phyloP scores from a whole-genome alignment of 2,329 filamentous ascomycete genomes.

The Phyllosticta citrichinensis region DNA sequence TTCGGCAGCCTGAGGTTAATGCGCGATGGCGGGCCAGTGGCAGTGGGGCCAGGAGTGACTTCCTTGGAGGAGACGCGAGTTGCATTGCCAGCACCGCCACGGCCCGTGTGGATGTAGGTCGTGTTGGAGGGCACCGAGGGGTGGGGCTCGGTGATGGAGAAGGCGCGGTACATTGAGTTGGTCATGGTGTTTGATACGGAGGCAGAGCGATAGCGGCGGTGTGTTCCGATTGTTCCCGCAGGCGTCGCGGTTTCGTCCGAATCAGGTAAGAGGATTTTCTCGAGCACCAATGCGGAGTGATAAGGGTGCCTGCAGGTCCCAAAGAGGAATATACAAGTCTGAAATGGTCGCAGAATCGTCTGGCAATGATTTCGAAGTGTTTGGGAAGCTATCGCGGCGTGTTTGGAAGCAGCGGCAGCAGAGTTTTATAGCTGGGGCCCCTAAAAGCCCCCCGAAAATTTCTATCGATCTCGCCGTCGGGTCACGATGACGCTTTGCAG shows the following conservation, averaged over 20 bases:
- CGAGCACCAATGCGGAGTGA: background rate
- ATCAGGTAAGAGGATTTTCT: constrained; percentile 2
- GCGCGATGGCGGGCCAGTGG: constrained; percentile 39
- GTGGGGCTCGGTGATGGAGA: constrained; percentile 52
- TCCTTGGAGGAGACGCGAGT: constrained; percentile 45
- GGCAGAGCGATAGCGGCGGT: background rate
- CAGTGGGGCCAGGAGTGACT: constrained; percentile 38
- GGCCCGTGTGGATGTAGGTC: constrained; percentile 41
- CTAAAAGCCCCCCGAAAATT: constrained; percentile 3
- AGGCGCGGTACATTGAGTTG: constrained; percentile 23
- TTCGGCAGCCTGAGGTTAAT: constrained; percentile 34
- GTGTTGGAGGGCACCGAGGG: constrained; percentile 42
- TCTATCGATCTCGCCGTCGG: constrained; percentile 7
- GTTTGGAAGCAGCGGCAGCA: background rate
- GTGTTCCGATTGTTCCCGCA: background rate
- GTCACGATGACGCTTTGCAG: constrained; percentile 12
- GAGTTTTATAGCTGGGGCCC: constrained; percentile 7
- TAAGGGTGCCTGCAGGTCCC: background rate
- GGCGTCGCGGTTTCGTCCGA: constrained; percentile 1
- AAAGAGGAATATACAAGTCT: background rate
- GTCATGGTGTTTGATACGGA: constrained; percentile 18
- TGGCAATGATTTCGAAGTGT: background rate
- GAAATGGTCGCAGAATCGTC: background rate
- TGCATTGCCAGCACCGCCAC: constrained; percentile 50
- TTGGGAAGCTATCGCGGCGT: background rate